Conservation (phyloP, 192 early-diverging fungal species). For the Coemansia umbellata region DNA sequence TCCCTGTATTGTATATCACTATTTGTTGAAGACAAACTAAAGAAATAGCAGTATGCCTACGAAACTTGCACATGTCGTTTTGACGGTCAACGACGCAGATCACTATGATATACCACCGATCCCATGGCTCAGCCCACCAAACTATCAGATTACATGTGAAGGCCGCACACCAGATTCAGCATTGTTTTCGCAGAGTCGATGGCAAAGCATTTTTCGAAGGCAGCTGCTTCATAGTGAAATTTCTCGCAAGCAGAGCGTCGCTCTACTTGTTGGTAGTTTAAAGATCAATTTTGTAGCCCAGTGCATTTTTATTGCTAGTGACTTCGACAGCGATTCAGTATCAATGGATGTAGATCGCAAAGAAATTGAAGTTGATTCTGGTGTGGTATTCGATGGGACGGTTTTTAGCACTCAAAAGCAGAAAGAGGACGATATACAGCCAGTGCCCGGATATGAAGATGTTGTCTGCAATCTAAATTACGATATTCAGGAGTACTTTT, state of each 20-base stretch:
- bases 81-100: not conserved
- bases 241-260: not conserved
- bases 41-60: too few relatives aligned
- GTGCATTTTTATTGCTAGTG: not conserved
- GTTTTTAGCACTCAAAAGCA: not conserved
- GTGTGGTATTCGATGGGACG: slow-evolving; percentile 3
- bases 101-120: not conserved
- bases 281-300: not conserved
- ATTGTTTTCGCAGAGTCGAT: not conserved
- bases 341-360: too few relatives aligned
- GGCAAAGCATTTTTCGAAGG: slow-evolving; percentile 6
- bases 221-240: slow-evolving; percentile 2
- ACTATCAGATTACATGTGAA: not conserved
- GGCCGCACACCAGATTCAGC: not conserved
- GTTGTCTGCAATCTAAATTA: slow-evolving; percentile 1
- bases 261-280: slow-evolving; percentile 11
- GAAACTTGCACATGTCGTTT: not conserved
- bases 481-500: slow-evolving; percentile 34
- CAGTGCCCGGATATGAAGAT: slow-evolving; percentile 22
- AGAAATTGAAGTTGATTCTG: not conserved
- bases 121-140: not conserved
- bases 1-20: too few relatives aligned
- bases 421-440: too few relatives aligned
- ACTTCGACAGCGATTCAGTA: not conserved
- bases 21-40: too few relatives aligned